A percentile compares a stretch with the other conserved stretches of the same genome.
Conservation (phyloP, 2,329 filamentous ascomycete genomes). For the Aspergillaceae sp. region DNA sequence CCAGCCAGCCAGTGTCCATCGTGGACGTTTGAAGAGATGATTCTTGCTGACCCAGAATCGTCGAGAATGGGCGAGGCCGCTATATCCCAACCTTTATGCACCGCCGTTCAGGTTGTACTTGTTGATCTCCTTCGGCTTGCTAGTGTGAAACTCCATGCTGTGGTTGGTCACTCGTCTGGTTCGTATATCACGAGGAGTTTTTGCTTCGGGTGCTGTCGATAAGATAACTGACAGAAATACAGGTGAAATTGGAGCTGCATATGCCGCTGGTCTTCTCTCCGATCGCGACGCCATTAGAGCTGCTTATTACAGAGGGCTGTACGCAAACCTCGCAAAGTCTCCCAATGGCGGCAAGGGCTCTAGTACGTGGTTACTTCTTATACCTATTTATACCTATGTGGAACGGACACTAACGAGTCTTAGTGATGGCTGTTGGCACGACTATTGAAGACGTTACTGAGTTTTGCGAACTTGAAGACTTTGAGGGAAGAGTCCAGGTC, state of each 20-base stretch:
- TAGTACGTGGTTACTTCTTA: constrained; percentile 12
- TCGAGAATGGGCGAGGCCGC: constrained; percentile 4
- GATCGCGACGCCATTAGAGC: constrained; percentile 30
- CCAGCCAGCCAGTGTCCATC: constrained; percentile 3
- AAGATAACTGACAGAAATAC: not conserved
- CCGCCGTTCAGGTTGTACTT: constrained; percentile 11
- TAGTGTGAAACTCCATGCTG: constrained; percentile 6
- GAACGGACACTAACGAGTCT: not conserved
- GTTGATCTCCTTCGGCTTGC: constrained; percentile 6
- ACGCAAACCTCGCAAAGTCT: constrained; percentile 9
- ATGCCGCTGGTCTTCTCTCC: constrained; percentile 9
- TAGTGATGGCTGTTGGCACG: constrained; percentile 38
- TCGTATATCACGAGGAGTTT: not conserved
- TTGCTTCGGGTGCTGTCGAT: not conserved
- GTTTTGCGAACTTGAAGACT: not conserved
- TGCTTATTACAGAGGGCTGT: constrained; percentile 38
- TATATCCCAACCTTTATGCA: constrained; percentile 9
- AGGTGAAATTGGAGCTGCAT: constrained; percentile 12
- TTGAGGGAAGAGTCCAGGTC: constrained; percentile 16
- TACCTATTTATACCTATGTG: not conserved
- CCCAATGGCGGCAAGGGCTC: constrained; percentile 19
- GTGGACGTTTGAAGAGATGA: constrained; percentile 6
- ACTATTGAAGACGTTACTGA: not conserved
- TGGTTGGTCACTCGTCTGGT: constrained; percentile 15
- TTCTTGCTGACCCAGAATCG: not conserved